Conservation (phyloP, 768 basidiomycete species). For the Saitozyma podzolica region DNA sequence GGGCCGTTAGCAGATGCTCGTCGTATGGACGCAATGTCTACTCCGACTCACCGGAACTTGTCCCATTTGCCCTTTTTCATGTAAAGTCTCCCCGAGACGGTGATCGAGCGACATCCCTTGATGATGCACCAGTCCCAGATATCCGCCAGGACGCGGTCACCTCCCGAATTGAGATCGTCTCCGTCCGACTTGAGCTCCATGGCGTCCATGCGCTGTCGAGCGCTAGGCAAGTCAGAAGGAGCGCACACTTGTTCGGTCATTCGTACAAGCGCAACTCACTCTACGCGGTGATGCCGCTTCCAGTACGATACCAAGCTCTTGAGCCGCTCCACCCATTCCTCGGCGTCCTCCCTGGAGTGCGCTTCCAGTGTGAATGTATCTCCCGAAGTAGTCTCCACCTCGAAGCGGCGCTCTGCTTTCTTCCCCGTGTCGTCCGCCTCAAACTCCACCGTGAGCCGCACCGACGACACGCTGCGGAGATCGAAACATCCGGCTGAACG, state of each 20-base stretch:
- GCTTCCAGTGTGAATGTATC: slow-evolving; percentile 77
- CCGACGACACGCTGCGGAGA: slow-evolving; percentile 58
- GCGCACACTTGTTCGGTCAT: background rate
- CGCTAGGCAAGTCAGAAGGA: slow-evolving; percentile 20
- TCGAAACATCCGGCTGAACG: slow-evolving; percentile 63
- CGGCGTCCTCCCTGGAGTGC: slow-evolving; percentile 66
- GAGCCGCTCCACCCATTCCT: slow-evolving; percentile 83
- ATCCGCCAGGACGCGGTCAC: slow-evolving; percentile 57
- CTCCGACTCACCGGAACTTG: slow-evolving; percentile 72
- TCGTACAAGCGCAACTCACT: slow-evolving; percentile 51
- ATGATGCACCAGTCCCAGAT: slow-evolving; percentile 87
- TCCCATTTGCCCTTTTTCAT: slow-evolving; percentile 67
- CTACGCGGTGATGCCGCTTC: slow-evolving; percentile 71
- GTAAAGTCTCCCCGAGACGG: slow-evolving; percentile 72
- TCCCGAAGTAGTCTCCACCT: slow-evolving; percentile 70
- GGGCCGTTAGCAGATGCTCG: background rate
- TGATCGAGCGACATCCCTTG: slow-evolving; percentile 72
- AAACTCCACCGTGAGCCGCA: slow-evolving; percentile 59
- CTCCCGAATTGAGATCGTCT: slow-evolving; percentile 29
- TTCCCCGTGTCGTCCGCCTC: slow-evolving; percentile 48
- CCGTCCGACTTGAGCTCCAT: slow-evolving; percentile 12
- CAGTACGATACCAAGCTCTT: slow-evolving; percentile 73
- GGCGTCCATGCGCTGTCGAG: slow-evolving; percentile 44
- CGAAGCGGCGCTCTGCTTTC: slow-evolving; percentile 62
- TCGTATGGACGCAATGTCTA: background rate